phyloP scores from a whole-genome alignment of 1,284 basidiomycete species.

The Malassezia sp. region DNA sequence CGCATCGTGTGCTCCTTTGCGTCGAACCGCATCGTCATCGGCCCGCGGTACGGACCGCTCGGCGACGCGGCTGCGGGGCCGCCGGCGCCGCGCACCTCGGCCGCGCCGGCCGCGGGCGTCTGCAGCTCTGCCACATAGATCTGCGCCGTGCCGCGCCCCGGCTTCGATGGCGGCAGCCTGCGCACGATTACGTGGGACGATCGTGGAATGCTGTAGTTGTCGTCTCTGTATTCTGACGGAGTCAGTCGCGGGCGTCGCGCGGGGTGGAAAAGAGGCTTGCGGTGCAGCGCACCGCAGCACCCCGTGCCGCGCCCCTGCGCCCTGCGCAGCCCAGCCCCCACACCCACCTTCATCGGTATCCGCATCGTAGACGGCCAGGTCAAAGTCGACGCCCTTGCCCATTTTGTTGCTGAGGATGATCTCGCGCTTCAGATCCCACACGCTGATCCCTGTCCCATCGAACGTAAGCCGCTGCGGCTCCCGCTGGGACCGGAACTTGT shows the following conservation, averaged over 20 bases:
- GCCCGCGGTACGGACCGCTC: constrained; percentile 23
- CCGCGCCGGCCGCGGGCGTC: constrained; percentile 13
- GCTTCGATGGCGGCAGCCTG: constrained; percentile 68
- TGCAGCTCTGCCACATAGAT: constrained; percentile 60
- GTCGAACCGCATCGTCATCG: constrained; percentile 81
- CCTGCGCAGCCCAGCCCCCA: background rate
- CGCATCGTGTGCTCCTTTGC: constrained; percentile 55
- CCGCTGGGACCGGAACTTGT: constrained; percentile 90
- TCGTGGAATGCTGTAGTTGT: constrained; percentile 77
- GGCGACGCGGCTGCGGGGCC: background rate
- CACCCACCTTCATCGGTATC: constrained; percentile 33
- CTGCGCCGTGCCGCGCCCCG: constrained; percentile 82
- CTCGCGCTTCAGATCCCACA: constrained; percentile 97
- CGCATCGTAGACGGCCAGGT: constrained; percentile 62
- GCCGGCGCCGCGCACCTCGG: constrained; percentile 14
- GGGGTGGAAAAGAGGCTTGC: background rate
- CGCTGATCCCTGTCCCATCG: constrained; percentile 94
- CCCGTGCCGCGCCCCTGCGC: background rate
- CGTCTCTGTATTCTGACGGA: constrained; percentile 73
- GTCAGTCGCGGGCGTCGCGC: too few species aligned
- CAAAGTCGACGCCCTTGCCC: constrained; percentile 91
- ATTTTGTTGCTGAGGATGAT: constrained; percentile 93
- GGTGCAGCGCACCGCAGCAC: too few species aligned
- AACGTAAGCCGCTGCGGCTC: constrained; percentile 90
- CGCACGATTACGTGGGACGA: constrained; percentile 89